Evolutionary conservation across 1,284 basidiomycete genomes (phyloP).

Genomic region (Puccinia coronata): DNA sequence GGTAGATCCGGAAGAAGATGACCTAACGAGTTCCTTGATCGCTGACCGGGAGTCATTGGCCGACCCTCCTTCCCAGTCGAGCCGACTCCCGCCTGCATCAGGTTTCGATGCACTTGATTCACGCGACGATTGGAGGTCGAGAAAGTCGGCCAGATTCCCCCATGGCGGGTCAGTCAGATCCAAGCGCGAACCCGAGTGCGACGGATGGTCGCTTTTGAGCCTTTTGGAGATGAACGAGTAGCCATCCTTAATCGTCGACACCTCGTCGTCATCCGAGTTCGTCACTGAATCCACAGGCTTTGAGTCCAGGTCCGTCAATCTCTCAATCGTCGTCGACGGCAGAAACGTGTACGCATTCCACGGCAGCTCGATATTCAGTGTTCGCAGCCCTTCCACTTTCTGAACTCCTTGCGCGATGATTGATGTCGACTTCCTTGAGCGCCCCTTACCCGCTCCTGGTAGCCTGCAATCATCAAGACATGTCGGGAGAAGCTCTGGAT

Average conservation of each 20-base stretch:
- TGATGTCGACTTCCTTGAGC: background rate
- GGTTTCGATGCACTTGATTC: background rate
- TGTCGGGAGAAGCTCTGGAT: constrained; percentile 18
- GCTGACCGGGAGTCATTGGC: no score
- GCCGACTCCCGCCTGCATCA: background rate
- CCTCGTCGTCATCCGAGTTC: background rate
- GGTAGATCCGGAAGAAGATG: no score
- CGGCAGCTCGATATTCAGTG: constrained; percentile 31
- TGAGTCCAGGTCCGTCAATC: background rate
- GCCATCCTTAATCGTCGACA: constrained; percentile 9
- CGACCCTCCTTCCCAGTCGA: background rate
- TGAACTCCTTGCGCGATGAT: constrained; percentile 1
- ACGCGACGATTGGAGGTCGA: constrained; percentile 1
- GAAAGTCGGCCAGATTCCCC: background rate
- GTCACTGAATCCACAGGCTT: background rate
- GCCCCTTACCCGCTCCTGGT: background rate
- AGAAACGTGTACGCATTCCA: constrained; percentile 23
- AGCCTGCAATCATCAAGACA: constrained; percentile 17
- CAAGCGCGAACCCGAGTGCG: no score
- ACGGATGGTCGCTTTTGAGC: constrained; percentile 31
- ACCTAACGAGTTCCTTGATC: no score
- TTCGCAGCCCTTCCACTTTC: constrained; percentile 42
- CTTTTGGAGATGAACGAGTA: constrained; percentile 39
- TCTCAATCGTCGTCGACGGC: constrained; percentile 28
- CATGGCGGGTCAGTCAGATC: constrained; percentile 25